A percentile compares a stretch with the other conserved stretches of the same genome.
These are phyloP conservation scores for Fusarium circinatum DNA, from an alignment of 2,329 filamentous ascomycete genomes.

Conservation along the genomic window DNA sequence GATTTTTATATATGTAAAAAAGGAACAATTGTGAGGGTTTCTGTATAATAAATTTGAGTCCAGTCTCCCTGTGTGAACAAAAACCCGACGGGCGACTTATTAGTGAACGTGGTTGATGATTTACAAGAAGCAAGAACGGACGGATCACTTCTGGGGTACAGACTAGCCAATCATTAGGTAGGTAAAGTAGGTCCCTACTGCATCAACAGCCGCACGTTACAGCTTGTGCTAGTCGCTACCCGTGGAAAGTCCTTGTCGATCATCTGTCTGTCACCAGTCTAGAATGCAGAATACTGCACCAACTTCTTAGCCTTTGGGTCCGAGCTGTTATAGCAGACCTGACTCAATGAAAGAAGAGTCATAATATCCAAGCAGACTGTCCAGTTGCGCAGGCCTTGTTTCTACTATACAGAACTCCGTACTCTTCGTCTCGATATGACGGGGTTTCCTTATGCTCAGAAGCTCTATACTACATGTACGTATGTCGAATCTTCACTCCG, in stretches of 20 bases:
- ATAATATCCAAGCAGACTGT: not conserved
- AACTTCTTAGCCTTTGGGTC: not conserved
- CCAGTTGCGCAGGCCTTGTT: not conserved
- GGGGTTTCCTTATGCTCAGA: not conserved
- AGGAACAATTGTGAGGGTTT: not conserved
- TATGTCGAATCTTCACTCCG: not conserved
- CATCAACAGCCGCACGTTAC: constrained; percentile 31
- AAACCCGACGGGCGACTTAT: not conserved
- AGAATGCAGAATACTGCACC: not conserved
- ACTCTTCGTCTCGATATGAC: not conserved
- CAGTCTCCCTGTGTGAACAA: not conserved
- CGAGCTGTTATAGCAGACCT: not conserved
- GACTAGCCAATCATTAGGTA: not conserved
- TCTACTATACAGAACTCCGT: not conserved
- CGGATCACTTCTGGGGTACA: constrained; percentile 9
- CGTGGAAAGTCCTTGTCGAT: constrained; percentile 36
- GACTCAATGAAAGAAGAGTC: not conserved
- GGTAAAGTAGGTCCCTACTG: not conserved
- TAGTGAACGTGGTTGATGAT: not conserved
- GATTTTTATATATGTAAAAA: constrained; percentile 1
- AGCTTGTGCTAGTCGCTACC: constrained; percentile 23
- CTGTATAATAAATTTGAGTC: not conserved
- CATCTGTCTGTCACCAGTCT: constrained; percentile 18
- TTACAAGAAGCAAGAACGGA: constrained; percentile 1
- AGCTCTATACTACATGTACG: not conserved